A percentile compares a stretch with the other conserved stretches of the same genome.
phyloP scores from a whole-genome alignment of 129 eudicot species.

The Chrysanthemum seticuspe region DNA sequence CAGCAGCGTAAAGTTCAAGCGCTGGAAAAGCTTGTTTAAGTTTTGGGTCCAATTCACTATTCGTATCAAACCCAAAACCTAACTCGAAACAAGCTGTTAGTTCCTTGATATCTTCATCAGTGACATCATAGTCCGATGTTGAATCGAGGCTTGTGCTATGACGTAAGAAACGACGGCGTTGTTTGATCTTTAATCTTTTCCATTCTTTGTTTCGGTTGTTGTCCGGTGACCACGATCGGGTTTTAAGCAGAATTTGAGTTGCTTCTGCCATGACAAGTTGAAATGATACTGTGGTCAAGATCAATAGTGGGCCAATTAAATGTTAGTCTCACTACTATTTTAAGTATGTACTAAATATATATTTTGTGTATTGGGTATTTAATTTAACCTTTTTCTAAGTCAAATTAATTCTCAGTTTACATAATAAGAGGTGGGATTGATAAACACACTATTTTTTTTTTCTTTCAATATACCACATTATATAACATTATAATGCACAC shows the following conservation, averaged over 20 bases:
- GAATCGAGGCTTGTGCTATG: slow-evolving; percentile 39
- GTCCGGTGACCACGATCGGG: slow-evolving; percentile 57
- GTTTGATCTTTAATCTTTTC: slow-evolving; percentile 36
- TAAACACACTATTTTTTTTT: too few relatives aligned
- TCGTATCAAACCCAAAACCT: slow-evolving; percentile 68
- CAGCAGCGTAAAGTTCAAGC: slow-evolving; percentile 59
- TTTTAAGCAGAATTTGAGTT: slow-evolving; percentile 27
- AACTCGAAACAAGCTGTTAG: slow-evolving; percentile 67
- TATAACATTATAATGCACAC: too few relatives aligned
- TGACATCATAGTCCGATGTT: slow-evolving; percentile 17
- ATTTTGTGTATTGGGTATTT: too few relatives aligned
- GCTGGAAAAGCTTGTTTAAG: slow-evolving; percentile 65
- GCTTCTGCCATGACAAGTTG: slow-evolving; percentile 17
- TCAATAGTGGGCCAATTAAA: not conserved
- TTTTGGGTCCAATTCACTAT: slow-evolving; percentile 51
- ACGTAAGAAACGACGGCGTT: slow-evolving; percentile 4
- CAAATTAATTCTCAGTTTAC: too few relatives aligned
- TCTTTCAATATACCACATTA: too few relatives aligned
- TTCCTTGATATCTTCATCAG: slow-evolving; percentile 66
- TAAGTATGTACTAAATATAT: too few relatives aligned
- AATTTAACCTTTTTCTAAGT: too few relatives aligned
- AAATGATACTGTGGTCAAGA: not conserved
- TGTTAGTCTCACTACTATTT: not conserved
- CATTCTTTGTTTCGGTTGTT: slow-evolving; percentile 46
- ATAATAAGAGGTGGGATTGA: too few relatives aligned